These are phyloP conservation scores for Rhododendron ferrugineum DNA, from an alignment of 148 eudicot genomes.

Conservation along the genomic window DNA sequence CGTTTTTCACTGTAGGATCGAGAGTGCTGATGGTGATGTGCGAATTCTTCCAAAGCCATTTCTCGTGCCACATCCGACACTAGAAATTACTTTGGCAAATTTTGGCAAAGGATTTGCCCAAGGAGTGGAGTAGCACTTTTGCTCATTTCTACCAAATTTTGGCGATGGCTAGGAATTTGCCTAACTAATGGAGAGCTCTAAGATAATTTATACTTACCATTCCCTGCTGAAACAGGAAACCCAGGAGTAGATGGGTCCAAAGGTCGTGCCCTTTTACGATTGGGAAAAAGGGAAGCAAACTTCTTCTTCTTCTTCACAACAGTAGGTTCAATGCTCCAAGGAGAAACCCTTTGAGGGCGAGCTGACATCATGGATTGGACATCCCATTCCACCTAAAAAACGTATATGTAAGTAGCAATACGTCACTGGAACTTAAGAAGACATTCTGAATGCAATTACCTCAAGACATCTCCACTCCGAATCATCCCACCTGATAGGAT, in stretches of 20 bases:
- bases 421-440: background rate
- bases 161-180: background rate
- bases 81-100: background rate
- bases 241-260: conserved; percentile 2
- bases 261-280: conserved; percentile 10
- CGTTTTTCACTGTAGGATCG: background rate
- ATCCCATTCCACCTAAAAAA: conserved; percentile 20
- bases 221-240: background rate
- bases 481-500: conserved; percentile 14
- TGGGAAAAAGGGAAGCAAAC: background rate
- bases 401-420: background rate
- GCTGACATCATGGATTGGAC: background rate
- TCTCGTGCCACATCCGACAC: background rate
- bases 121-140: background rate
- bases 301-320: conserved; percentile 1
- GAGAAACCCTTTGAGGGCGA: conserved; percentile 17
- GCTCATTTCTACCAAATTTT: background rate
- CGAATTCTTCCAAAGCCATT: background rate
- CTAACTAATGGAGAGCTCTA: background rate
- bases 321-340: conserved; percentile 17
- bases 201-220: background rate
- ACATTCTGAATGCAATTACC: conserved; percentile 10
- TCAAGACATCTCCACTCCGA: conserved; percentile 23
- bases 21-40: background rate
- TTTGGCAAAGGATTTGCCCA: background rate